Percentiles rank a stretch among this genome's conserved stretches.
Conservation (phyloP, 352 stramenopile genomes). For the Globisporangium acanthophoron region DNA sequence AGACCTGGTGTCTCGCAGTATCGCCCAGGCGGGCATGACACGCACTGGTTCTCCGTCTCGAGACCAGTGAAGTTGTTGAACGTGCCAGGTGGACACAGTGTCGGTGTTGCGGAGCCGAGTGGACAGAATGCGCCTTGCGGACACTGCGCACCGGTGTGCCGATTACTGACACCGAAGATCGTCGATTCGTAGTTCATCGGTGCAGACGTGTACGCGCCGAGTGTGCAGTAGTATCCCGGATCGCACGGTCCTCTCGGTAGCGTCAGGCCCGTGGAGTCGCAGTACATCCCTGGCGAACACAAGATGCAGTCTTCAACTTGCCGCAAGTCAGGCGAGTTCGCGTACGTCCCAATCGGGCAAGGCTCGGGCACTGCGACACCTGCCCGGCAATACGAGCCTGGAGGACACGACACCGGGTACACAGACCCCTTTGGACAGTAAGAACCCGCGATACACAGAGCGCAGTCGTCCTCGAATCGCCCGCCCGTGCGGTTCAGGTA, state of each 20-base stretch:
- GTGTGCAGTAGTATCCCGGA: conserved; percentile 88
- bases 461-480: conserved; percentile 64
- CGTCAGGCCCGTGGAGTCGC: conserved; percentile 79
- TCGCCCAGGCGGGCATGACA: conserved; percentile 63
- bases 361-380: conserved; percentile 65
- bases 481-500: conserved; percentile 65
- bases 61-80: conserved; percentile 75
- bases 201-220: conserved; percentile 86
- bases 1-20: conserved; percentile 76
- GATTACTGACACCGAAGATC: conserved; percentile 58
- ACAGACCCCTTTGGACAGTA: conserved; percentile 65
- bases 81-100: conserved; percentile 66
- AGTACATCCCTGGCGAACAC: conserved; percentile 90
- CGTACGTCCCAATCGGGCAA: conserved; percentile 89
- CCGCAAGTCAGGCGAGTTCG: conserved; percentile 67
- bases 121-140: conserved; percentile 66
- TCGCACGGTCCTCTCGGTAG: conserved; percentile 73
- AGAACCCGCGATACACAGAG: conserved; percentile 57
- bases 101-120: conserved; percentile 48
- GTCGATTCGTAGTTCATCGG: conserved; percentile 77
- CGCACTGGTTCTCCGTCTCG: conserved; percentile 64
- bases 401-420: conserved; percentile 61
- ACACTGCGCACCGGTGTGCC: conserved; percentile 62
- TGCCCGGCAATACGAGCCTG: conserved; percentile 86
- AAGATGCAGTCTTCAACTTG: conserved; percentile 80